phyloP scores from a whole-genome alignment of 257 asterid genomes.

The Prunella vulgaris region DNA sequence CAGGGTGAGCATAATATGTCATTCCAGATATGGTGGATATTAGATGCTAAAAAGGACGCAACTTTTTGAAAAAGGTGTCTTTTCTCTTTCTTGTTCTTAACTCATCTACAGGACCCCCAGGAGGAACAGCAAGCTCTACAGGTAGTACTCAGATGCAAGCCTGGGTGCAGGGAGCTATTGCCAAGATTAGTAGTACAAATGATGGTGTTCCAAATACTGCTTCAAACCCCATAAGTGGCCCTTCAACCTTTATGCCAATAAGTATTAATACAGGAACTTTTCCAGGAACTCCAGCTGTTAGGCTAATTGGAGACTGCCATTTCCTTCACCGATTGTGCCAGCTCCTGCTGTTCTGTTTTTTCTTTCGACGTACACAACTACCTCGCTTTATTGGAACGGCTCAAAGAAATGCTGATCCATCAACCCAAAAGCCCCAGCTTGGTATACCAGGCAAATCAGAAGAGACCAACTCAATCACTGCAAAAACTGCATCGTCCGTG shows the following conservation, averaged over 20 bases:
- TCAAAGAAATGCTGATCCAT: slow-evolving; percentile 76
- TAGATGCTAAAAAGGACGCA: not conserved
- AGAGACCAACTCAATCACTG: slow-evolving; percentile 53
- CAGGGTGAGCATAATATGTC: slow-evolving; percentile 53
- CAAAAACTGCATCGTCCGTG: slow-evolving; percentile 46
- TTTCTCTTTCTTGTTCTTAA: not conserved
- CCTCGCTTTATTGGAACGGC: slow-evolving; percentile 69
- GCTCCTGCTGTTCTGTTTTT: slow-evolving; percentile 89
- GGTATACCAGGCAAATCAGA: slow-evolving; percentile 62
- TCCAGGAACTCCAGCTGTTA: slow-evolving; percentile 99
- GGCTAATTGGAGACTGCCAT: slow-evolving; percentile 98
- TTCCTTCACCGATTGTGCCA: slow-evolving; percentile 96
- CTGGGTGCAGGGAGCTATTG: slow-evolving; percentile 99
- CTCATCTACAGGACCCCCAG: slow-evolving; percentile 52
- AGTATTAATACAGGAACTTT: slow-evolving; percentile 98
- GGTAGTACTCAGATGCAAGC: slow-evolving; percentile 95
- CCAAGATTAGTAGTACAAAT: slow-evolving; percentile 81
- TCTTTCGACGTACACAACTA: slow-evolving; percentile 85
- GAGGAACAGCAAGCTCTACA: slow-evolving; percentile 77
- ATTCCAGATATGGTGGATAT: slow-evolving; percentile 4
- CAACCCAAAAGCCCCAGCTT: slow-evolving; percentile 64
- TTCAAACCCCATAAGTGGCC: slow-evolving; percentile 85
- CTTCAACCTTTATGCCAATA: slow-evolving; percentile 84
- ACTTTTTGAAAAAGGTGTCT: not conserved
- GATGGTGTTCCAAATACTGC: slow-evolving; percentile 83